Base-by-base conservation (phyloP, 202 grass and related monocot species). In the Zoysia matrella region DNA sequence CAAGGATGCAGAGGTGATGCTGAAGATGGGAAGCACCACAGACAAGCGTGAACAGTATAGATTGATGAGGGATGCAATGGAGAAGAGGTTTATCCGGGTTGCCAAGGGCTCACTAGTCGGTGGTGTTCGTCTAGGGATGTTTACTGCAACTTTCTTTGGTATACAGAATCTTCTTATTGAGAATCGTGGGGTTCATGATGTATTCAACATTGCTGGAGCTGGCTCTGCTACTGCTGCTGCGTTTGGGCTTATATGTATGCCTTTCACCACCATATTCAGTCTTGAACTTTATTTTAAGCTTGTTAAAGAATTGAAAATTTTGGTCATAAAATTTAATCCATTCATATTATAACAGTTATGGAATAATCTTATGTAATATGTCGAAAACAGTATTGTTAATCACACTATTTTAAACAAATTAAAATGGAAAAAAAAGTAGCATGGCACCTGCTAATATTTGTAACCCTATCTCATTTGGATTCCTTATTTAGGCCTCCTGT, bases 1-100 rank as follows among this genome's bases (percentile, higher is more conserved):
- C 80, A 98, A 95, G 79, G 95, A 95, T 88, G 95, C 92, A 69
- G 92, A 98, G 87, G 95, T 93, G 57, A 98, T 94, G 89, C 64
- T 95, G 76, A 98, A 98, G 82, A 94, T 98, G 89, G 95, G 95
- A 83, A 93, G 89, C 60, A 98, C 95, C 52, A 75, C 90, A 12
- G 95, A 95, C 83, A 98, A 98, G 83, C 89, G 90, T 1, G 90
- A 98, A 77, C 95, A 98, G 14, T 98, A 98, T 80, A 89, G 89
- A 76, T 83, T 98, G 86, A 98, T 98, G 95, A 95, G 92, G 78
- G 95, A 98, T 47, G 92, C 95, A 47, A 95, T 93, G 90, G 95
- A 95, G 80, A 98, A 95, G 65, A 91, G 90, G 66, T 95, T 98
- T 68, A 86, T 91, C 46, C 71, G 83, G 7, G 52, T 98, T 61